These are phyloP conservation scores for Paragyromitra xinjiangensis DNA, from an alignment of 495 filamentous ascomycete species.

Conservation along the genomic window DNA sequence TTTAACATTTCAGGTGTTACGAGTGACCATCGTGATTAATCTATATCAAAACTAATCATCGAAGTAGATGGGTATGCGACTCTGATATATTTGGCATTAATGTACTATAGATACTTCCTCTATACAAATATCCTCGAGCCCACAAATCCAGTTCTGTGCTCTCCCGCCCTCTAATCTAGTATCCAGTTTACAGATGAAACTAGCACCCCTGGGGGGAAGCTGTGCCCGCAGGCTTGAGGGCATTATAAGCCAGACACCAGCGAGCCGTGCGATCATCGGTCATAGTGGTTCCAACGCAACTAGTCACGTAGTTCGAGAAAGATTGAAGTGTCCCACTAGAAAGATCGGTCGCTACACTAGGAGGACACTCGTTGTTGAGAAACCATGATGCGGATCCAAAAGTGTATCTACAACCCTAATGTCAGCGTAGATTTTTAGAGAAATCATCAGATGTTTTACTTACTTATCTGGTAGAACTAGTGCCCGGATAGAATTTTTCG, in stretches of 20 bases:
- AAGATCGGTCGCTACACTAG: not conserved
- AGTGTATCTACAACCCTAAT: slow-evolving; percentile 17
- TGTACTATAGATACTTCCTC: not conserved
- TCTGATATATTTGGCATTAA: not conserved
- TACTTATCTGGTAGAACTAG: slow-evolving; percentile 30
- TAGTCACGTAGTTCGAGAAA: slow-evolving; percentile 31
- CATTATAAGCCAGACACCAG: slow-evolving; percentile 22
- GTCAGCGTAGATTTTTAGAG: not conserved
- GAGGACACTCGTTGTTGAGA: slow-evolving; percentile 12
- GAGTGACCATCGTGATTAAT: too few relatives aligned
- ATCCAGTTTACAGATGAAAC: not conserved
- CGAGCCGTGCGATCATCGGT: not conserved
- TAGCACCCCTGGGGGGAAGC: slow-evolving; percentile 14
- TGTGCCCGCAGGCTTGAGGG: not conserved
- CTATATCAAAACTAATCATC: too few relatives aligned
- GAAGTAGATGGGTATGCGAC: not conserved
- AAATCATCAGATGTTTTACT: not conserved
- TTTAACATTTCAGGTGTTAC: too few relatives aligned
- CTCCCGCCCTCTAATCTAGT: not conserved
- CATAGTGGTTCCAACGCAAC: slow-evolving; percentile 16
- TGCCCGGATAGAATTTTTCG: slow-evolving; percentile 8
- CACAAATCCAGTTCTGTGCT: not conserved
- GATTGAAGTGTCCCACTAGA: not conserved
- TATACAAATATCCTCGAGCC: slow-evolving; percentile 4
- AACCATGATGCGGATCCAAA: slow-evolving; percentile 41